Evolutionary conservation across 345 rosid genomes (phyloP).

Genomic region (Murraya koenigii): DNA sequence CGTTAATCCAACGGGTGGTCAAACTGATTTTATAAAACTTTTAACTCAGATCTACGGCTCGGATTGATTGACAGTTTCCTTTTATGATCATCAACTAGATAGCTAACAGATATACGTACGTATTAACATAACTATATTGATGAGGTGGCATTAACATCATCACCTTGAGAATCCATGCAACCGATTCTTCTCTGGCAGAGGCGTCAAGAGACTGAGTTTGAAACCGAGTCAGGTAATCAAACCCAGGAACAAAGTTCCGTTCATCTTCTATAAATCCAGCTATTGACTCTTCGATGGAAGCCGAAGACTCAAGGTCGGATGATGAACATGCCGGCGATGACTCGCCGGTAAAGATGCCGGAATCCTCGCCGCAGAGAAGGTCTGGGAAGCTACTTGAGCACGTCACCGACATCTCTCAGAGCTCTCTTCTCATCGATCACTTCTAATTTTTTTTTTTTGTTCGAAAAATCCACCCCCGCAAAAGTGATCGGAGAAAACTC

Average conservation of each 20-base stretch:
- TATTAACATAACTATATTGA: not conserved
- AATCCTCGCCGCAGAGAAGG: conserved; percentile 80
- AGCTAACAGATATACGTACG: not conserved
- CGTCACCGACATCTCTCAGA: conserved; percentile 54
- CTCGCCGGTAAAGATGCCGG: conserved; percentile 59
- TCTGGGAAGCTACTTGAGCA: conserved; percentile 58
- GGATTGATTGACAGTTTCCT: not conserved
- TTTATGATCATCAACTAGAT: not conserved
- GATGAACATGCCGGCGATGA: conserved; percentile 59
- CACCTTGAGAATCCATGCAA: conserved; percentile 98
- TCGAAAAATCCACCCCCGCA: not conserved
- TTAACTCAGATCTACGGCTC: conserved; percentile 13
- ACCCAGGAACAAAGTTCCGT: conserved; percentile 80
- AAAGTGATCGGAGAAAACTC: conserved; percentile 3
- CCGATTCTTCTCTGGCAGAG: conserved; percentile 78
- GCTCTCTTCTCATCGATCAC: conserved; percentile 38
- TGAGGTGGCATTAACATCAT: conserved; percentile 14
- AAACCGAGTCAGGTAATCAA: conserved; percentile 72
- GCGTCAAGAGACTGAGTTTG: conserved; percentile 74
- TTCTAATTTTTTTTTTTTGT: not conserved
- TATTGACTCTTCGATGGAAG: conserved; percentile 53
- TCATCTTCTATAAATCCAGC: conserved; percentile 70
- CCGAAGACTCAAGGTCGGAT: conserved; percentile 57
- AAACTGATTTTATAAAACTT: not conserved
- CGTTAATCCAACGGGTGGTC: not conserved